Conservation (phyloP, 2,329 filamentous ascomycete species). For the Ophiostoma himal-ulmi region DNA sequence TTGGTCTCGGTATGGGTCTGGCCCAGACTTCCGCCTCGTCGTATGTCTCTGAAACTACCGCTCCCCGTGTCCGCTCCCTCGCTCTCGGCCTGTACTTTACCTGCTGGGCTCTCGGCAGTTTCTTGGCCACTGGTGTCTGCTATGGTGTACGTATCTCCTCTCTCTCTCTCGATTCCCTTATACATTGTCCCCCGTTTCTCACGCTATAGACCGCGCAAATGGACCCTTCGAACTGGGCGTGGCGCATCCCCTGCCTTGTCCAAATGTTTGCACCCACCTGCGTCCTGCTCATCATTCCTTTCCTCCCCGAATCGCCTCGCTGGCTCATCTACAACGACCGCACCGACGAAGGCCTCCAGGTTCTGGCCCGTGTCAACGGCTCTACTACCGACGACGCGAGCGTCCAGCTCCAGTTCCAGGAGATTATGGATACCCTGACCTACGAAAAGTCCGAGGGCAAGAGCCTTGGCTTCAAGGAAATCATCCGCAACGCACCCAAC, state of each 20-base stretch:
- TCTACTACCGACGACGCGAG: slow-evolving; percentile 33
- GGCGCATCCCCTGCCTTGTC: slow-evolving; percentile 26
- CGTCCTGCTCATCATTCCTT: slow-evolving; percentile 23
- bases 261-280: slow-evolving; percentile 27
- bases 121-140: slow-evolving; percentile 28
- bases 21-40: slow-evolving; percentile 24
- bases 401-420: slow-evolving; percentile 36
- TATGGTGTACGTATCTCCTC: slow-evolving; percentile 26
- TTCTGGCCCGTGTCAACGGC: slow-evolving; percentile 39
- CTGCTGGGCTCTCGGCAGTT: slow-evolving; percentile 25
- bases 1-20: slow-evolving; percentile 28
- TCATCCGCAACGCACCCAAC: slow-evolving; percentile 21
- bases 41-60: slow-evolving; percentile 26
- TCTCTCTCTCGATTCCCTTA: background rate
- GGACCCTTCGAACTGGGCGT: slow-evolving; percentile 10
- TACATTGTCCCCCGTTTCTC: background rate
- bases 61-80: slow-evolving; percentile 23
- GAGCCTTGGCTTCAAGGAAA: slow-evolving; percentile 21
- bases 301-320: slow-evolving; percentile 32
- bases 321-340: slow-evolving; percentile 34
- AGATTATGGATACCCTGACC: slow-evolving; percentile 38
- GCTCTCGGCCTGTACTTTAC: slow-evolving; percentile 25
- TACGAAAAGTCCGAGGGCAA: slow-evolving; percentile 23
- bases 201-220: slow-evolving; percentile 1
- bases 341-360: slow-evolving; percentile 31